These are phyloP conservation scores for Cadophora sp. DNA, from an alignment of 2,329 filamentous ascomycete species.

Conservation along the genomic window DNA sequence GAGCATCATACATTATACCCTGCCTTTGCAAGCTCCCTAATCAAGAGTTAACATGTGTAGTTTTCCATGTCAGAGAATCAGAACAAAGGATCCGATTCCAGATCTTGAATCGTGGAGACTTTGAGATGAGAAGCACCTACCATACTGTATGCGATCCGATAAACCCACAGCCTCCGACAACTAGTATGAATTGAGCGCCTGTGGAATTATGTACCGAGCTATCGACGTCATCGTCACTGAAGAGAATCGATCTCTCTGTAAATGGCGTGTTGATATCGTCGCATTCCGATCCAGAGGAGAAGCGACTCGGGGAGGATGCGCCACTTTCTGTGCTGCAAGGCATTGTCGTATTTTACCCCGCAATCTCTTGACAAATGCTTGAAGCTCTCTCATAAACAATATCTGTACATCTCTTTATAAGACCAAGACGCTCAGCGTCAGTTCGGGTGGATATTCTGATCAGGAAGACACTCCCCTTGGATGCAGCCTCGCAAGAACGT, in stretches of 20 bases:
- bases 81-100: too few species aligned
- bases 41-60: too few species aligned
- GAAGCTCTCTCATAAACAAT: conserved; percentile 23
- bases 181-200: conserved; percentile 45
- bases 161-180: conserved; percentile 56
- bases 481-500: conserved; percentile 33
- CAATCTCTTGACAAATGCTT: conserved; percentile 22
- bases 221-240: conserved; percentile 36
- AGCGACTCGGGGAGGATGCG: conserved; percentile 33
- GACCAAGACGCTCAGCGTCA: conserved; percentile 23
- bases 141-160: conserved; percentile 58
- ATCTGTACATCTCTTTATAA: conserved; percentile 35
- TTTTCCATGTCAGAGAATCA: too few species aligned
- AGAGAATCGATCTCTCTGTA: conserved; percentile 38
- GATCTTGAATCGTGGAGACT: too few species aligned
- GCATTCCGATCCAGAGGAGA: conserved; percentile 32
- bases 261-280: conserved; percentile 36
- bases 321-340: conserved; percentile 35
- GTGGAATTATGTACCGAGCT: conserved; percentile 29
- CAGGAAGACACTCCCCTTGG: conserved; percentile 9
- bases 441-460: conserved; percentile 20
- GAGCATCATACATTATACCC: conserved; percentile 49
- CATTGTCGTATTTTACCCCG: conserved; percentile 26
- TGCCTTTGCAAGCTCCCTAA: conserved; percentile 52
- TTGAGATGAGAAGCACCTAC: too few species aligned